Percentiles rank a stretch among this genome's conserved stretches.
These are phyloP conservation scores for Magnaporthales sp. DNA, from an alignment of 2,329 filamentous ascomycete species.

Conservation along the genomic window DNA sequence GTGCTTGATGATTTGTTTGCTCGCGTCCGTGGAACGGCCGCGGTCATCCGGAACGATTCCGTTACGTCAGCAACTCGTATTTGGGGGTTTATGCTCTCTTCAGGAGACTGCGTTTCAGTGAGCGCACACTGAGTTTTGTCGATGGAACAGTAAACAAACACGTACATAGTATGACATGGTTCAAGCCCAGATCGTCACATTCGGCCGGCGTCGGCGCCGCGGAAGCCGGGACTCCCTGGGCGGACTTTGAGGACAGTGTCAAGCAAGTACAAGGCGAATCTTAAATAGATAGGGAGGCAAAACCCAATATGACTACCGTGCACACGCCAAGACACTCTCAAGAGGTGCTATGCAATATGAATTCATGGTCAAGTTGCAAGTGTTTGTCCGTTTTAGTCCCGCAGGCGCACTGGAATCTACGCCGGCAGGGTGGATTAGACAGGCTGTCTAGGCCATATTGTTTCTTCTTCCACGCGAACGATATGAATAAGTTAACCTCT, in stretches of 20 bases:
- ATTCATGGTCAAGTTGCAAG: conserved; percentile 11
- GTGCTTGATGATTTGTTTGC: neutral
- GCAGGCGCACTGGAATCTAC: conserved; percentile 45
- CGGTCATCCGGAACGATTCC: neutral
- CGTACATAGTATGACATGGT: neutral
- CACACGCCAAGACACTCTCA: neutral
- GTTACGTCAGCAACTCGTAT: neutral
- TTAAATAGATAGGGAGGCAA: neutral
- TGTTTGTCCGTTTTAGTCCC: conserved; percentile 59
- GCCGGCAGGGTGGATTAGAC: conserved; percentile 58
- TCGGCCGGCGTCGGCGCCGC: neutral
- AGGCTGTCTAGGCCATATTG: conserved; percentile 56
- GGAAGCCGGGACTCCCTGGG: neutral
- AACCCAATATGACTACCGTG: neutral
- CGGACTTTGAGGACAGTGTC: neutral
- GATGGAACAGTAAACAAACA: neutral
- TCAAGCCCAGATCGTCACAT: neutral
- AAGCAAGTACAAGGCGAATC: neutral
- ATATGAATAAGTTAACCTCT: conserved; percentile 50
- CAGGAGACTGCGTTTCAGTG: neutral
- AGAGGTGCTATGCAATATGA: neutral
- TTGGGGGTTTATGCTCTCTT: neutral
- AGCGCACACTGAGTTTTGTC: neutral
- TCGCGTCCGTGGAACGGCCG: neutral
- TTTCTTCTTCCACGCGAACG: conserved; percentile 55